phyloP scores from a whole-genome alignment of 148 eudicot species.

The Fagopyrum esculentum region DNA sequence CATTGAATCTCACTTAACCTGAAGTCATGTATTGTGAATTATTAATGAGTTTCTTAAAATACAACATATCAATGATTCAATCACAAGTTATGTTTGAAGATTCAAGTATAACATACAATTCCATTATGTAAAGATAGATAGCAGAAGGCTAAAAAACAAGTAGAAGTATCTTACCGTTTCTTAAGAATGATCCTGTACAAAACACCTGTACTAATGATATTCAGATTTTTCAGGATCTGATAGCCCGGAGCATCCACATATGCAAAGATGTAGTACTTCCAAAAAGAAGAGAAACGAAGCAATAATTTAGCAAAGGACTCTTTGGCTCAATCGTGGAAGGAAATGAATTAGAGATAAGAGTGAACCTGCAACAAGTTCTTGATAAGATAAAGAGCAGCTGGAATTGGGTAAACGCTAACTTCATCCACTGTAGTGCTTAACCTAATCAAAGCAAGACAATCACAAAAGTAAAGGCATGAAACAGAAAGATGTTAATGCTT shows the following conservation, averaged over 20 bases:
- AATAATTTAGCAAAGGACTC: neutral
- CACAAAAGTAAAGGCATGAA: neutral
- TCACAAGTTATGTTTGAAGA: neutral
- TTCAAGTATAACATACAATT: neutral
- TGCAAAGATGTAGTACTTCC: conserved; percentile 97
- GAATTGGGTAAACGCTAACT: conserved; percentile 94
- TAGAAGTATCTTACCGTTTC: conserved; percentile 41
- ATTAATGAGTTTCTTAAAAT: neutral
- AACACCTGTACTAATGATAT: conserved; percentile 91
- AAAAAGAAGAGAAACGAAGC: conserved; percentile 13
- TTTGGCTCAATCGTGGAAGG: conserved; percentile 12
- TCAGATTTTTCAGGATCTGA: conserved; percentile 92
- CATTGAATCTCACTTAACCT: conserved; percentile 97
- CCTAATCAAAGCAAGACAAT: conserved; percentile 30
- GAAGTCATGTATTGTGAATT: neutral
- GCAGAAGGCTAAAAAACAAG: neutral
- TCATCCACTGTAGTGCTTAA: conserved; percentile 85
- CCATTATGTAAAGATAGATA: neutral
- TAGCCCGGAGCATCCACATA: conserved; percentile 99
- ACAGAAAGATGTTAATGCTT: neutral
- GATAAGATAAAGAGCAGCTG: conserved; percentile 85
- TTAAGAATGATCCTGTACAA: conserved; percentile 89
- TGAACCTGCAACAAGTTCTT: conserved; percentile 90
- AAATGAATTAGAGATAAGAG: conserved; percentile 1
- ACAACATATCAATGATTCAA: neutral